Base-by-base conservation (phyloP, 129 eudicot species). In the Chrysanthemum lavandulifolium region DNA sequence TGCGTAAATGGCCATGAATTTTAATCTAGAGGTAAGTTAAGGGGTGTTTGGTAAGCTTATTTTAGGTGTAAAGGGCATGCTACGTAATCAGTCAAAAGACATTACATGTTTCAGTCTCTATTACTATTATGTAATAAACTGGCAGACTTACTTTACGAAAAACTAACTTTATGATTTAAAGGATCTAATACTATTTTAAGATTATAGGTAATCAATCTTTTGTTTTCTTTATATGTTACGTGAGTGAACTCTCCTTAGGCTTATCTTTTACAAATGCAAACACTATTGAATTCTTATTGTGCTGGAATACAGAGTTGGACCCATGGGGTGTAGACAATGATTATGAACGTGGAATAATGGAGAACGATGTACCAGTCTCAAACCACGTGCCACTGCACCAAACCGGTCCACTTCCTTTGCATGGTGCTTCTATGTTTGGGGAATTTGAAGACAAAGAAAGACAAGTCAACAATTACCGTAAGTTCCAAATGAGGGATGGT, bases 301-400 rank as follows among this genome's bases (percentile, higher is more conserved):
- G 67, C 14, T 62, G 67, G 67, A 62, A 31, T 62, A 19, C 1
- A 29, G 48, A 62, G 47, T 62, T 11, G 19, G 19, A 29, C 48
- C 48, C 67, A 62, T 62, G 21, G 49, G 49, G 67, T 10, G 1
- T 62, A 14, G 11, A 1, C 48, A 11, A 31, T 6, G 21, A 62
- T 31, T 13, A 62, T 13, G 48, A 31, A 61, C 5, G 67, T 62
- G 67, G 29, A 31, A 31, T 61, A 5, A 10, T 29, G 0, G 6
- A 25, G 1, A 61, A 61, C 8, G 66, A 61, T 27, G 66, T 16
- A 61, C 66, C 66, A 27, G 67, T 62, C 31, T 48, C 48, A 31
- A 62, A 31, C 29, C 67, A 29, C 48, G 13, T 62, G 67, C 48
- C 67, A 31, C 49, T 31, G 10, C 67, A 13, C 4, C 12, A 19